Base-by-base conservation (phyloP, 257 asterid species). In the Ehretia macrophylla region DNA sequence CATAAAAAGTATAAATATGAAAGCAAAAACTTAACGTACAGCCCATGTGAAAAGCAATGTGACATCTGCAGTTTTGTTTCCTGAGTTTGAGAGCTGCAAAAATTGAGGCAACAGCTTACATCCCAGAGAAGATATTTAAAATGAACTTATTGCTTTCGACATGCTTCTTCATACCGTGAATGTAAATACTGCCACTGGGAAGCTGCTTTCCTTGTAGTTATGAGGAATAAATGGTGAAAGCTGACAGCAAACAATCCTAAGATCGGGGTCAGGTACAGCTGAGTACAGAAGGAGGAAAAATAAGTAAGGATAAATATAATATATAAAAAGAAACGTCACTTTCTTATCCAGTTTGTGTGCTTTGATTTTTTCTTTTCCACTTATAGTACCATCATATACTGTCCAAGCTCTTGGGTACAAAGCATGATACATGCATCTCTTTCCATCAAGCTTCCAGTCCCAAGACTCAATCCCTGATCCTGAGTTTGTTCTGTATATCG, bases 321-420 rank as follows among this genome's bases (percentile, higher is more conserved):
- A 55, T 54, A 21, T 55, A 20, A 39, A 20, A 70, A 49, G 69
- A 18, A 53, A 37, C n/a, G 70, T 61, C 32, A 68, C 14, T 42
- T 42, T 42, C 47, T 10, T 42, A 11, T 42, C 16, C 2, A 10
- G 16, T 14, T 10, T 42, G 47, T 42, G 3, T 42, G 47, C 12
- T 42, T 42, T 5, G 44, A 38, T 38, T 38, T 11, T 6, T 38
- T 38, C 9, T 38, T n/a, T n/a, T 3, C 6, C 35, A 27, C 35
- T 40, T 64, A 60, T 51, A 58, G 62, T 88, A 92, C 97, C 96
- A 66, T 88, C 87, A 61, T 88, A 88, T 39, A 84, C 92, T 23
- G 98, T 92, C 98, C 98, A 92, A 20, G 98, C 82, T 79, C 98
- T 86, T 4, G 98, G 98, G 75, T 60, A 92, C 75, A 92, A 65